phyloP scores from a whole-genome alignment of 2,329 filamentous ascomycete species.

The Monosporascus sp. region DNA sequence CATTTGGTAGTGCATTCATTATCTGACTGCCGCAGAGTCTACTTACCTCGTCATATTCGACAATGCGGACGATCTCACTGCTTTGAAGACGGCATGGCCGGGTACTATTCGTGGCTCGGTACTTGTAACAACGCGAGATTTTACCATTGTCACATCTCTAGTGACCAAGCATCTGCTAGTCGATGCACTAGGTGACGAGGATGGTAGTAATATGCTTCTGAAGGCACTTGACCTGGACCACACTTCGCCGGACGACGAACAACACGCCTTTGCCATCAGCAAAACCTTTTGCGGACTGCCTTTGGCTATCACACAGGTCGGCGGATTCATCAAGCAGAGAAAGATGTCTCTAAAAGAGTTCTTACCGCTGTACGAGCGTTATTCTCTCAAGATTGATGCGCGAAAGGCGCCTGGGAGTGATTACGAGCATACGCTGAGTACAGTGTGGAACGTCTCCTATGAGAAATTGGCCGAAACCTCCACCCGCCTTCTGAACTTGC shows the following conservation, averaged over 20 bases:
- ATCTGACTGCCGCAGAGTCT: neutral
- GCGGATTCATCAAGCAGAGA: constrained; percentile 22
- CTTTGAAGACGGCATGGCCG: constrained; percentile 21
- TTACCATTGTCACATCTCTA: constrained; percentile 4
- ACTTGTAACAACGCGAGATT: constrained; percentile 10
- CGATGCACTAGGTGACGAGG: constrained; percentile 3
- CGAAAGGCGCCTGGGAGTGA: constrained; percentile 12
- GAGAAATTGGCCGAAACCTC: constrained; percentile 16
- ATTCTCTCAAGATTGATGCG: constrained; percentile 22
- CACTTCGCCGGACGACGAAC: constrained; percentile 6
- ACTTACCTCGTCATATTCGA: constrained; percentile 24
- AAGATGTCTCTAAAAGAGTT: constrained; percentile 20
- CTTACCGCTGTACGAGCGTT: constrained; percentile 20
- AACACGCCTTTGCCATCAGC: constrained; percentile 13
- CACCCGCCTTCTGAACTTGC: constrained; percentile 15
- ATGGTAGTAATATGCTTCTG: constrained; percentile 18
- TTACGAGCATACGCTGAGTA: constrained; percentile 24
- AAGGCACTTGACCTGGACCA: constrained; percentile 18
- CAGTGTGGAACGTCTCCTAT: constrained; percentile 24
- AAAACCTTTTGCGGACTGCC: constrained; percentile 21
- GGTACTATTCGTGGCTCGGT: constrained; percentile 6
- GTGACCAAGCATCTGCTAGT: constrained; percentile 3
- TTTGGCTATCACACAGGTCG: constrained; percentile 25
- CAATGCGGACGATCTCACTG: constrained; percentile 21
- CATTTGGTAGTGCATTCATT: neutral